These are phyloP conservation scores for Colletotrichum orchidophilum DNA, from an alignment of 2,329 filamentous ascomycete genomes.

Conservation along the genomic window DNA sequence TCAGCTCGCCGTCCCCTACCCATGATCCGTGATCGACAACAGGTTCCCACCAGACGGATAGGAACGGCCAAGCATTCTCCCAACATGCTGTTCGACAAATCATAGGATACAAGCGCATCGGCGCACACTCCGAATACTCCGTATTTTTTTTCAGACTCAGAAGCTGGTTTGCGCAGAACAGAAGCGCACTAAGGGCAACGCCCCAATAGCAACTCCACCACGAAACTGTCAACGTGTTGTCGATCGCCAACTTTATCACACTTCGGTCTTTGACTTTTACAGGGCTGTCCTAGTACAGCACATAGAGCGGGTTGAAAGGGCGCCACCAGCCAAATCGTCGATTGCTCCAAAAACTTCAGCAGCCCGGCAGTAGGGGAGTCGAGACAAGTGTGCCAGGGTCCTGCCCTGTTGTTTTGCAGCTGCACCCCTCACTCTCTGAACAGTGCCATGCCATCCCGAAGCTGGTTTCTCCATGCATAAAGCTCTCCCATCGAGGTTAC, in stretches of 20 bases:
- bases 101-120: constrained; percentile 3
- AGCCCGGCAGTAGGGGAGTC: constrained; percentile 22
- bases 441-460: constrained; percentile 28
- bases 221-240: constrained; percentile 10
- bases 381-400: constrained; percentile 25
- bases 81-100: constrained; percentile 1
- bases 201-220: constrained; percentile 24
- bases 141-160: not conserved
- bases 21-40: constrained; percentile 16
- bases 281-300: constrained; percentile 17
- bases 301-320: constrained; percentile 11
- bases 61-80: not conserved
- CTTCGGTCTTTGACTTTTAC: not conserved
- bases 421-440: constrained; percentile 25
- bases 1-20: constrained; percentile 7
- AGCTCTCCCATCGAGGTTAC: constrained; percentile 16
- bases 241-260: constrained; percentile 29
- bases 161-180: constrained; percentile 10
- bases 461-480: constrained; percentile 25
- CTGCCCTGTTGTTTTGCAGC: constrained; percentile 19
- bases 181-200: constrained; percentile 21
- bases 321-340: constrained; percentile 24
- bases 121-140: constrained; percentile 20
- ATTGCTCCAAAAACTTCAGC: constrained; percentile 15
- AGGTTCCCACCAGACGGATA: not conserved